Base-by-base conservation (phyloP, 768 basidiomycete genomes). In the Lentinula aciculospora region DNA sequence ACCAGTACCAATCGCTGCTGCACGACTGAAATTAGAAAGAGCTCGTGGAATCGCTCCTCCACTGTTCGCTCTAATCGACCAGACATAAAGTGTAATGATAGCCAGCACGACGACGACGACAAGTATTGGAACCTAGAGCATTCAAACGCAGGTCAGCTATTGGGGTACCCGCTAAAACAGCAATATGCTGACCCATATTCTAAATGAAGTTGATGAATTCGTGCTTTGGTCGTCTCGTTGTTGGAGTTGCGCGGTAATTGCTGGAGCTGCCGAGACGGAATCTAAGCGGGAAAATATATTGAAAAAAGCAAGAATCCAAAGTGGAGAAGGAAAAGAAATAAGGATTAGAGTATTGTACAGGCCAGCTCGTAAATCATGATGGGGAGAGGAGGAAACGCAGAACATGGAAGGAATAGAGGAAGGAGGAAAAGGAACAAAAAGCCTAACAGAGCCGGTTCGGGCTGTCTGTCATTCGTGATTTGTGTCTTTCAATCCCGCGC, bases 41-140 rank as follows among this genome's bases (percentile, higher is more conserved):
- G 59, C 64, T 50, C 49, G 61, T 59, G 47, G 47, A 59, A 51
- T 36, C 65, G 45, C 62, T 67, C 40, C 59, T 58, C 59, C 66
- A 68, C 8, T 48, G 15, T 57, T 57, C 17, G 21, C n/a, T 31
- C 32, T 39, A 1, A 29, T 25, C 17, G 32, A 36, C 59, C 53
- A 42, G 65, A 13, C 10, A 68, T 13, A 13, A 61, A 60, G 21
- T 68, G 36, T 31, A 62, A 31, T 32, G 66, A 39, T 13, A 74
- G 61, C 25, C 57, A 29, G 6, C 13, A 71, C 59, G 45, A 66
- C 54, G 29, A 71, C 69, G 29, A 68, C 68, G 25, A 72, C 73
- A 51, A 69, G 65, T 27, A 72, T 61, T 2, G 71, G 71, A 25
- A 57, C 36, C 56, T 57, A 25, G 8, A n/a, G n/a, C n/a, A n/a